Percentiles rank a stretch among this genome's conserved stretches.
Evolutionary conservation across 306 rosid species (phyloP).

Genomic region (Adenanthera pavonina): DNA sequence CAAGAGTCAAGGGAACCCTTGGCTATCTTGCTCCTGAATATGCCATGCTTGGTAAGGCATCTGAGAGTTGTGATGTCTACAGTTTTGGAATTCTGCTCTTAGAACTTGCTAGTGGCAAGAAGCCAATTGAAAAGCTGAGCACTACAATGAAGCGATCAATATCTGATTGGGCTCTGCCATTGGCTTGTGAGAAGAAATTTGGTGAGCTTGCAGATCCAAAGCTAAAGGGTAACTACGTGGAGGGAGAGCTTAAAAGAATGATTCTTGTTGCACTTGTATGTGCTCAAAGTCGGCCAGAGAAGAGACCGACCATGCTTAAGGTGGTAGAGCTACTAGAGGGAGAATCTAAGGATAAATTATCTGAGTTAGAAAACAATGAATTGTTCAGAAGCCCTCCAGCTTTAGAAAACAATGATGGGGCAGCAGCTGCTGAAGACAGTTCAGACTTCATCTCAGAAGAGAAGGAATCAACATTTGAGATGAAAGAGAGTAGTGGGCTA

Average conservation of each 20-base stretch:
- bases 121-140: conserved; percentile 71
- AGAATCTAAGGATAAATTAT: conserved; percentile 68
- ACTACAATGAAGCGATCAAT: conserved; percentile 64
- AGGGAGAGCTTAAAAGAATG: conserved; percentile 84
- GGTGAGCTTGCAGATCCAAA: conserved; percentile 78
- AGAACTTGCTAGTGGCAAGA: conserved; percentile 90
- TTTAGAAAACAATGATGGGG: conserved; percentile 45
- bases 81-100: conserved; percentile 93
- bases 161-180: conserved; percentile 90
- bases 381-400: conserved; percentile 56
- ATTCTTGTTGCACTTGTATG: conserved; percentile 71
- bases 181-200: conserved; percentile 69
- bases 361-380: conserved; percentile 68
- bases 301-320: conserved; percentile 80
- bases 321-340: conserved; percentile 84
- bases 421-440: conserved; percentile 62
- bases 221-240: conserved; percentile 76
- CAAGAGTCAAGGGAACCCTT: conserved; percentile 95
- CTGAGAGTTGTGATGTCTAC: conserved; percentile 88
- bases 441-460: conserved; percentile 78
- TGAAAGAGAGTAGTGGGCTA: conserved; percentile 46
- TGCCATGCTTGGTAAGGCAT: conserved; percentile 92
- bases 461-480: conserved; percentile 55
- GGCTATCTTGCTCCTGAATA: conserved; percentile 99
- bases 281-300: conserved; percentile 72